Conservation (phyloP, 345 rosid species). For the Gossypium bickii region DNA sequence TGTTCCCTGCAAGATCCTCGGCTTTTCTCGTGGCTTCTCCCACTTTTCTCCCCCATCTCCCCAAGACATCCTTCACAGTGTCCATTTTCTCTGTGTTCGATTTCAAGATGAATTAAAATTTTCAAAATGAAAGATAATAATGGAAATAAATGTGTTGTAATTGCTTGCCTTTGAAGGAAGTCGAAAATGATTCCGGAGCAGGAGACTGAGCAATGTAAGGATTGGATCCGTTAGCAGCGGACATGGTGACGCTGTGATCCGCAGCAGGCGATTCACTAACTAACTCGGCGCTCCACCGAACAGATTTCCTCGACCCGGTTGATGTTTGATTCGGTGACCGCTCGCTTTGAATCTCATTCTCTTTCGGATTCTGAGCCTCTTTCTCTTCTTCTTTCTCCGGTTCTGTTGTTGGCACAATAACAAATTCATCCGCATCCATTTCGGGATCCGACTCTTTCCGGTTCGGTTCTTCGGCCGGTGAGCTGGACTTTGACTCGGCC, state of each 20-base stretch:
- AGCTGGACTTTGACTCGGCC: neutral
- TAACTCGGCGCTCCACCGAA: neutral
- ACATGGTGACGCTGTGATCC: neutral
- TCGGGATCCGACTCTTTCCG: neutral
- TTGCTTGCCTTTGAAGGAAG: neutral
- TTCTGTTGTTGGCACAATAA: neutral
- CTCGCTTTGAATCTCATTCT: neutral
- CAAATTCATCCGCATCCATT: neutral
- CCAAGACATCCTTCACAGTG: neutral
- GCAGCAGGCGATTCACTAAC: neutral
- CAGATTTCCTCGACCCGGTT: neutral
- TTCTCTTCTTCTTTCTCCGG: neutral
- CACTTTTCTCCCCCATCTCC: neutral
- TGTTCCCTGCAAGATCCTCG: constrained; percentile 1
- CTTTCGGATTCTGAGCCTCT: neutral
- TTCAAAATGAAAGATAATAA: neutral
- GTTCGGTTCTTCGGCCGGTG: neutral
- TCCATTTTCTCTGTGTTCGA: neutral
- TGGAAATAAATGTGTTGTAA: neutral
- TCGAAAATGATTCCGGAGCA: neutral
- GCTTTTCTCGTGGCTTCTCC: neutral
- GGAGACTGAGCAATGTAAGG: neutral
- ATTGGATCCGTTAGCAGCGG: neutral
- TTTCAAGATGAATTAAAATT: neutral
- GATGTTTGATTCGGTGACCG: neutral